Base-by-base conservation (phyloP, 805 yeast species). In the Kockiozyma suomiensis region DNA sequence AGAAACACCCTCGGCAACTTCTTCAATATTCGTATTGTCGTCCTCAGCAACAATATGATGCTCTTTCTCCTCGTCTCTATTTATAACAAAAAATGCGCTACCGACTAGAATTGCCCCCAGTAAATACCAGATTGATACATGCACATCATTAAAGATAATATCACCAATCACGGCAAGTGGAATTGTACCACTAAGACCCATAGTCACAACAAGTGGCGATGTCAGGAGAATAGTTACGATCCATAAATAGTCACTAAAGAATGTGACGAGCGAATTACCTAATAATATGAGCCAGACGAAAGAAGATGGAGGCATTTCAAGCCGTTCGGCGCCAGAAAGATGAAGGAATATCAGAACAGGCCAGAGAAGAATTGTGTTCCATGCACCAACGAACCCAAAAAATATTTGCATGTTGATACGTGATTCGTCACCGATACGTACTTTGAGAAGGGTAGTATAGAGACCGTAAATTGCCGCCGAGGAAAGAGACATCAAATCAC, bases 151-250 rank as follows among this genome's bases (percentile, higher is more conserved):
- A 66, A 91, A 76, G 4, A 90, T 57, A 72, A 90, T 79, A 72
- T 94, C 99, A 32, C 97, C 97, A 33, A 90, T 73, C 89, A 94
- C 88, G 0, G 97, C 96, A 53, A 94, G 81, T 1, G 99, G 99
- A 19, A 94, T 94, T 0, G 98, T 93, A 61, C 92, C 83, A 21
- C 96, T 87, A 32, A 94, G 78, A 0, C 99, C 99, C 10, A 94
- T 96, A 0, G 99, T 94, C 2, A 93, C 98, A 0, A 97, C 92
- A 66, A 94, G 78, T 1, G 99, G 99, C 46, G 94, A 87, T 0
- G 99, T 94, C 70, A 94, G 76, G 33, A 94, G 79, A 83, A 92
- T 94, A 0, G 98, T 96, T 64, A 90, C 84, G 35, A 96, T 97
- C 99, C 99, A 94, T 69, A 96, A 85, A 68, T 87, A 91, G 72